Percentiles rank a stretch among this genome's conserved stretches.
Conservation (phyloP, 306 rosid species). For the Lathyrus oleraceus region DNA sequence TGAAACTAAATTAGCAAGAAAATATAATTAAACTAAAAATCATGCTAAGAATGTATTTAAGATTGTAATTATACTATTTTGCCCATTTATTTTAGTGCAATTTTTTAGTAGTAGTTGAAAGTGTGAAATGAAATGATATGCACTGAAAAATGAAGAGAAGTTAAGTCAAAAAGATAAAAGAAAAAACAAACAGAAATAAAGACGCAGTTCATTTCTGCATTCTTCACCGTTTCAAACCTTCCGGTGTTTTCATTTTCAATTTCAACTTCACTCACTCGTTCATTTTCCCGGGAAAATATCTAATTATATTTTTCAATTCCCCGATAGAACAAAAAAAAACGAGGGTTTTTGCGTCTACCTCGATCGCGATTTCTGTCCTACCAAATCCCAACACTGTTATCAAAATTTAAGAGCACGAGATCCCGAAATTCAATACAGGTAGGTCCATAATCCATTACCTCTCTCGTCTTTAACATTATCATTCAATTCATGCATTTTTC, state of each 20-base stretch:
- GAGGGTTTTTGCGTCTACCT: constrained; percentile 42
- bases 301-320: constrained; percentile 29
- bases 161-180: background rate
- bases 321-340: constrained; percentile 30
- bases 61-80: too few relatives aligned
- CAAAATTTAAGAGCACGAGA: constrained; percentile 72
- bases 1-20: too few relatives aligned
- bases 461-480: background rate
- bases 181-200: background rate
- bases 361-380: constrained; percentile 36
- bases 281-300: constrained; percentile 39
- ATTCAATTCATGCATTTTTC: background rate
- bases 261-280: background rate
- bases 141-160: too few relatives aligned
- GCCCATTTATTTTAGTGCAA: too few relatives aligned
- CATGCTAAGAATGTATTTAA: too few relatives aligned
- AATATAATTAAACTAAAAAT: too few relatives aligned
- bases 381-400: constrained; percentile 42
- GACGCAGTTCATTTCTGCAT: background rate
- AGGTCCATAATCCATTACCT: constrained; percentile 42
- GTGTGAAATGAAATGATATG: too few relatives aligned
- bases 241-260: background rate
- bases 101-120: too few relatives aligned
- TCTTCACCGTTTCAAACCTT: constrained; percentile 25
- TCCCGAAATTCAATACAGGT: constrained; percentile 55